A percentile compares a stretch with the other conserved stretches of the same genome.
These are phyloP conservation scores for Pyricularia grisea DNA, from an alignment of 2,329 filamentous ascomycete species.

Conservation along the genomic window DNA sequence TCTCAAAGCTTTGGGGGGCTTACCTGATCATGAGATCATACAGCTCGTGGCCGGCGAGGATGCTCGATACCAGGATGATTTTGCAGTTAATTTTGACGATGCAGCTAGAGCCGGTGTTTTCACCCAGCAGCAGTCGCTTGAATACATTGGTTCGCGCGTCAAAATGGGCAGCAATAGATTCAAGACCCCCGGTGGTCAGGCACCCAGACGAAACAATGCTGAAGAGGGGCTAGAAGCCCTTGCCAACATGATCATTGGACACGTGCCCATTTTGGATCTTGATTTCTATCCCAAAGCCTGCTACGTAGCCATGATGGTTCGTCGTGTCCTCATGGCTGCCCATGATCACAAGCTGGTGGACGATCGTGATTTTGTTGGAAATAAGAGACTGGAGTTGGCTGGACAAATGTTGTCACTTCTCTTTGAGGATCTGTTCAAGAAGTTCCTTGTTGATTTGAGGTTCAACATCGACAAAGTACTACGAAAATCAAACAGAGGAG, in stretches of 20 bases:
- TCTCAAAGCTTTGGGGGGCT: slow-evolving; percentile 85
- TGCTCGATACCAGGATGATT: slow-evolving; percentile 85
- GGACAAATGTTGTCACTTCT: slow-evolving; percentile 88
- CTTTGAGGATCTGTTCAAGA: slow-evolving; percentile 97
- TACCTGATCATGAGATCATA: slow-evolving; percentile 92
- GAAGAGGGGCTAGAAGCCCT: slow-evolving; percentile 91
- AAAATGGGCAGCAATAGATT: slow-evolving; percentile 61
- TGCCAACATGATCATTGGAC: slow-evolving; percentile 86
- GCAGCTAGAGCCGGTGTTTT: slow-evolving; percentile 74
- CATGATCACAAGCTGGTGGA: slow-evolving; percentile 85
- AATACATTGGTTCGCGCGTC: slow-evolving; percentile 80
- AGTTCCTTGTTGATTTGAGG: slow-evolving; percentile 82
- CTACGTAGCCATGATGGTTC: slow-evolving; percentile 94
- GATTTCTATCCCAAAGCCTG: slow-evolving; percentile 97
- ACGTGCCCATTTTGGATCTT: slow-evolving; percentile 82
- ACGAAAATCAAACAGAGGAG: slow-evolving; percentile 84
- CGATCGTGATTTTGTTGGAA: slow-evolving; percentile 95
- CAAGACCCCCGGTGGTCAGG: slow-evolving; percentile 32
- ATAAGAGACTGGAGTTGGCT: slow-evolving; percentile 90
- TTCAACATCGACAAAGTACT: slow-evolving; percentile 90
- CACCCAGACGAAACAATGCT: slow-evolving; percentile 65
- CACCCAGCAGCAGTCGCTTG: slow-evolving; percentile 90
- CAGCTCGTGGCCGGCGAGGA: slow-evolving; percentile 84
- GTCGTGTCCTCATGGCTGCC: slow-evolving; percentile 89
- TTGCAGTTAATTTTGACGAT: slow-evolving; percentile 91